Evolutionary conservation across 2,329 filamentous ascomycete species (phyloP).

Genomic region (Bipolaris cookei): DNA sequence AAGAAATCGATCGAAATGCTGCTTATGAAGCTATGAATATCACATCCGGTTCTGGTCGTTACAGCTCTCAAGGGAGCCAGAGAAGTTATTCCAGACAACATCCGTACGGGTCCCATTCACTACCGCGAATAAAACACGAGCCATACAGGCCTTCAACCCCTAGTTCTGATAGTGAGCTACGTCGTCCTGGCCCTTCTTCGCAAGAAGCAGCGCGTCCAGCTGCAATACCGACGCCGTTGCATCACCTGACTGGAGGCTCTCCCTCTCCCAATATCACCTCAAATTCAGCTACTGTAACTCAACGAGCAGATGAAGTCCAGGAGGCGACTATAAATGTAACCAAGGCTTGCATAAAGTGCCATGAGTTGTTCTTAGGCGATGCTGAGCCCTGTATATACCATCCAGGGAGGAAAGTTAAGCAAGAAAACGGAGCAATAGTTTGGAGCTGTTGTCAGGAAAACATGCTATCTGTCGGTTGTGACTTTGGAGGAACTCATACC

Average conservation of each 20-base stretch:
- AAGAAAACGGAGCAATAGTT: not conserved
- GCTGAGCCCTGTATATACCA: constrained; percentile 27
- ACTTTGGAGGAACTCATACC: constrained; percentile 13
- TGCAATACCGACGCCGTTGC: not conserved
- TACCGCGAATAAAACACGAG: constrained; percentile 21
- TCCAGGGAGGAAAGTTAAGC: constrained; percentile 11
- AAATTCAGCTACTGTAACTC: not conserved
- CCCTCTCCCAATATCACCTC: not conserved
- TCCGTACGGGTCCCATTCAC: constrained; percentile 6
- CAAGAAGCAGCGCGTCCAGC: not conserved
- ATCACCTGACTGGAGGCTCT: not conserved
- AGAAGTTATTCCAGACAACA: not conserved
- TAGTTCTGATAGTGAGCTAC: constrained; percentile 18
- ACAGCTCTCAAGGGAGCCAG: not conserved
- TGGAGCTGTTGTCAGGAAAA: constrained; percentile 23
- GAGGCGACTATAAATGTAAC: not conserved
- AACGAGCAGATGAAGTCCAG: not conserved
- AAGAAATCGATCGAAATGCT: constrained; percentile 13
- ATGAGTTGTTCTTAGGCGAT: constrained; percentile 13
- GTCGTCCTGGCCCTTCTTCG: constrained; percentile 16
- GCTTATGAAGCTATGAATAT: constrained; percentile 17
- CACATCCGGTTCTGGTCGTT: not conserved
- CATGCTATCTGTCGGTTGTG: constrained; percentile 19
- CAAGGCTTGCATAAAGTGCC: constrained; percentile 24
- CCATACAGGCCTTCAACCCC: constrained; percentile 5